Conservation (phyloP, 441 rosid species). For the Eugenia klotzschiana region DNA sequence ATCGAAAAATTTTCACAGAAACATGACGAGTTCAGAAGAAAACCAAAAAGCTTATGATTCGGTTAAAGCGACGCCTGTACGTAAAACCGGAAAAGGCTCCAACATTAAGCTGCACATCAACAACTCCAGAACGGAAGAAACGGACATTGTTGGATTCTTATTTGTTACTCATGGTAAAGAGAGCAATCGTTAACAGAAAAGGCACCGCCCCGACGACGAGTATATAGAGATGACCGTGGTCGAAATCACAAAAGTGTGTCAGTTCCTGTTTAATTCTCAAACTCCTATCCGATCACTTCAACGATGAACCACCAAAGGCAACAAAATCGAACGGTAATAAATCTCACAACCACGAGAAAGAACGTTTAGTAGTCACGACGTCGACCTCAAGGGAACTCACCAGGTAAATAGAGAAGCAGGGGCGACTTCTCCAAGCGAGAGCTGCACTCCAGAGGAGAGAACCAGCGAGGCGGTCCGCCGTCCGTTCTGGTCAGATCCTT, state of each 20-base stretch:
- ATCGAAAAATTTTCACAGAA: background rate
- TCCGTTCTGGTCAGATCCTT: constrained; percentile 24
- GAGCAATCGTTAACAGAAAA: background rate
- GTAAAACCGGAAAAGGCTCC: background rate
- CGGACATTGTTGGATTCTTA: background rate
- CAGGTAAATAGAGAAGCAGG: constrained; percentile 61
- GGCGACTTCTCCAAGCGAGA: constrained; percentile 36
- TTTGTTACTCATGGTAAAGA: background rate
- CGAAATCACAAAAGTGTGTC: background rate
- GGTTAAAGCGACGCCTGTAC: background rate
- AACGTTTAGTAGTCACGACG: background rate
- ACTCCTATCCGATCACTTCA: background rate
- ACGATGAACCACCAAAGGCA: background rate
- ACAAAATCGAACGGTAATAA: background rate
- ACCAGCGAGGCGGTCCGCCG: constrained; percentile 67
- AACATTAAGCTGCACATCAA: background rate
- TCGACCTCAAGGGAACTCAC: constrained; percentile 8
- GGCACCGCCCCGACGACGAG: background rate
- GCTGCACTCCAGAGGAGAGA: constrained; percentile 58
- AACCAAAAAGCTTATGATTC: background rate
- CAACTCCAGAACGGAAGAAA: background rate
- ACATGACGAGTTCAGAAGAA: background rate
- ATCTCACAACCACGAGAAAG: background rate
- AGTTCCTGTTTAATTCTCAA: background rate
- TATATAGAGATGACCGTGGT: background rate